Conservation (phyloP, 2,329 filamentous ascomycete species). For the Stagonosporopsis tanaceti region DNA sequence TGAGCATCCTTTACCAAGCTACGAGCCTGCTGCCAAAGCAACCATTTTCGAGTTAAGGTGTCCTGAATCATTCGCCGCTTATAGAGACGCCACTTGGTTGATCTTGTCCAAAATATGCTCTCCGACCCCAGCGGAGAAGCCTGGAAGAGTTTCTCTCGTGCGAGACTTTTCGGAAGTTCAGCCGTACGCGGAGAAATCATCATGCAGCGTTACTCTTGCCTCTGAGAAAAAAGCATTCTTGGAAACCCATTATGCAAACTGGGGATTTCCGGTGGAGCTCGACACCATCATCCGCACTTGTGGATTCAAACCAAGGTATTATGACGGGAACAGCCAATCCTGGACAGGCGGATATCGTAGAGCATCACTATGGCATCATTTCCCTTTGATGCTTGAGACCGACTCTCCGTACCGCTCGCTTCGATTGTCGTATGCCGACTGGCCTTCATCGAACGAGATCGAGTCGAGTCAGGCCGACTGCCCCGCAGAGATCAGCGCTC, state of each 20-base stretch:
- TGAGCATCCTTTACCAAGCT: constrained; percentile 60
- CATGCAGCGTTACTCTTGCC: constrained; percentile 49
- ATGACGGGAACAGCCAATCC: constrained; percentile 49
- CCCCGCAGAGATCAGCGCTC: constrained; percentile 55
- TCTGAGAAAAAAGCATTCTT: constrained; percentile 59
- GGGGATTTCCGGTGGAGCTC: constrained; percentile 53
- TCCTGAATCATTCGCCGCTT: constrained; percentile 57
- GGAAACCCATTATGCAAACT: constrained; percentile 58
- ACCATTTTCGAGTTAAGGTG: constrained; percentile 62
- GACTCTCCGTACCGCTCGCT: constrained; percentile 51
- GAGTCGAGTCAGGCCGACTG: constrained; percentile 61
- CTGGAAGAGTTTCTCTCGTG: constrained; percentile 31
- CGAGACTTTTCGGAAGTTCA: constrained; percentile 45
- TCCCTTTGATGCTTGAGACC: constrained; percentile 49
- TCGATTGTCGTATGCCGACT: constrained; percentile 34
- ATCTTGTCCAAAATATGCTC: constrained; percentile 53
- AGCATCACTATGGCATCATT: constrained; percentile 58
- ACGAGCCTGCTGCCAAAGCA: constrained; percentile 48
- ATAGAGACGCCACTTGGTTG: constrained; percentile 62
- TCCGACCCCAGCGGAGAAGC: background rate
- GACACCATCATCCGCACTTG: constrained; percentile 57
- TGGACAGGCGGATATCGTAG: constrained; percentile 51
- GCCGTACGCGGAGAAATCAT: constrained; percentile 24
- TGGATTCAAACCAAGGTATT: constrained; percentile 59
- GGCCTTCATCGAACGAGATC: constrained; percentile 63